phyloP scores from a whole-genome alignment of 148 eudicot genomes.

The Simmondsia chinensis region DNA sequence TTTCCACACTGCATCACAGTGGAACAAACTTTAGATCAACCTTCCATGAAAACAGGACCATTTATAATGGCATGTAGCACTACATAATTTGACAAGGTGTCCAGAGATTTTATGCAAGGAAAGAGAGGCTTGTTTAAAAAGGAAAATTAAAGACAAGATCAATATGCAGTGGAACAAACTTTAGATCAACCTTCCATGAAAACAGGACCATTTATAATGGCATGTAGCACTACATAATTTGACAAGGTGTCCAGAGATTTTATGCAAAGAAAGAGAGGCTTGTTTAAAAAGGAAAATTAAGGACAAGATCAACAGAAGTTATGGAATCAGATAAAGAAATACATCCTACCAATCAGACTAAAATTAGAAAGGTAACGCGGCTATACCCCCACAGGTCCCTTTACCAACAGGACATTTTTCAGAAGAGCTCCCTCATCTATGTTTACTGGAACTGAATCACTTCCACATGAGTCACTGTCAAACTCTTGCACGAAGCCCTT shows the following conservation, averaged over 20 bases:
- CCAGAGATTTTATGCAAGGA: too few species aligned
- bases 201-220: not conserved
- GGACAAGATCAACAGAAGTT: too few species aligned
- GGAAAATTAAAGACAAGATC: too few species aligned
- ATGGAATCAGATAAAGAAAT: too few species aligned
- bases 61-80: not conserved
- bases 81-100: too few species aligned
- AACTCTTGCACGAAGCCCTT: constrained; percentile 21
- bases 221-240: not conserved
- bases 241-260: too few species aligned
- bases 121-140: too few species aligned
- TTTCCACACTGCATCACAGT: constrained; percentile 77
- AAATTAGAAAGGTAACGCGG: constrained; percentile 1
- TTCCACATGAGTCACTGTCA: constrained; percentile 27
- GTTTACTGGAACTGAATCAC: constrained; percentile 43
- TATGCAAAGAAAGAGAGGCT: too few species aligned
- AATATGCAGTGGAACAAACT: constrained; percentile 6
- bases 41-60: not conserved
- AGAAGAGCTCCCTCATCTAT: constrained; percentile 34
- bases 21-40: constrained; percentile 4
- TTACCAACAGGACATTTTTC: constrained; percentile 84
- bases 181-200: not conserved
- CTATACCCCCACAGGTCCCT: constrained; percentile 97
- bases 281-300: too few species aligned
- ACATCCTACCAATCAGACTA: too few species aligned